Evolutionary conservation across 257 asterid genomes (phyloP), one percentile per base, ranked within the genome.

Genomic region (Ocimum tenuiflorum): DNA sequence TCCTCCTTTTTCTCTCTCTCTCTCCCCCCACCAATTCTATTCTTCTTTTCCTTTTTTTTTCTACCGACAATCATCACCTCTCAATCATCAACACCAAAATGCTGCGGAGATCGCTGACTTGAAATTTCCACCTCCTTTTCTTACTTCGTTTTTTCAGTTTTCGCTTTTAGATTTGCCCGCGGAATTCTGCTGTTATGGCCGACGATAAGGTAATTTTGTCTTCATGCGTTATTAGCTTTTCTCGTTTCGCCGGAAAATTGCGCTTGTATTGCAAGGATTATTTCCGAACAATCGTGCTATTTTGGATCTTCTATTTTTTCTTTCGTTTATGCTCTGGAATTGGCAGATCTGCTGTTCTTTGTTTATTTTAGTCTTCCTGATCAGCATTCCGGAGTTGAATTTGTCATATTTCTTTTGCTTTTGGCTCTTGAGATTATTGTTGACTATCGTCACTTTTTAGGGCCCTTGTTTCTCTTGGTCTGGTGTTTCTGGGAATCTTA

Each of bases 21-120:
- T 27, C 31, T 27, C 31, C 4, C 31, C 4, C 31, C 31, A 2
- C 31, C 4, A 41, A 60, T 58, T 72, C 50, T 24, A 7, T 35
- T 7, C 31, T 27, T 27, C 33, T 62, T 72, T 63, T 72, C 64
- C 59, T 38, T 61, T 76, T 67, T 81, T 81, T 77, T 73, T 78
- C 78, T 78, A 75, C 95, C 85, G 83, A 85, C 95, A 85, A 78
- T 76, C 41, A 80, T 83, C 81, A 79, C 70, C 73, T 76, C 77
- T 75, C 73, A 76, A 73, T 79, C 68, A 36, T 63, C 52, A 63
- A 70, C 79, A 61, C 60, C 60, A 67, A 69, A 58, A 36, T 42
- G 74, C 23, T 41, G 19, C 60, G 54, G 60, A 49, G 73, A 56
- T 69, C 63, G 52, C 67, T 33, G 22, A n/a, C 18, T 56, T 48